Base-by-base conservation (phyloP, 2,329 filamentous ascomycete genomes). In the Penicillium janthinellum region DNA sequence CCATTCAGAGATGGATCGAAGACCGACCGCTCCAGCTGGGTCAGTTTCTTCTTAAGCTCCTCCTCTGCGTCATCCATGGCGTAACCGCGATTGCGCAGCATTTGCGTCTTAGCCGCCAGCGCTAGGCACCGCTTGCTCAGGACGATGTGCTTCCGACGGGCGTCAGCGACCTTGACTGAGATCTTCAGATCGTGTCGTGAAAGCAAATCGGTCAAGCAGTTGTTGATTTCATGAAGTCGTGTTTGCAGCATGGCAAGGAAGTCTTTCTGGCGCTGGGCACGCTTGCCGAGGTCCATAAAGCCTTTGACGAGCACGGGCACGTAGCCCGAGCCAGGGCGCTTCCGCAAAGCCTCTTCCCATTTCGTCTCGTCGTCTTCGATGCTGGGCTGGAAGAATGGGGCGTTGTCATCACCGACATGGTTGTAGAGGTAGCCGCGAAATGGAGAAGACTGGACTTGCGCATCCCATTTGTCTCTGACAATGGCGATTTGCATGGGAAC, bases 391-490 rank as follows among this genome's bases (percentile, higher is more conserved):
- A 84, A 88, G 76, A 86, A 88, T 7, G 86, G 84, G 0, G 84
- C 85, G 59, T 81, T 76, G 17, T 85, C 83, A 48, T 86, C 81
- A 49, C 82, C 80, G 53, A 87, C 85, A 17, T 83, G 77, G 70
- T 88, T 88, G 74, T 89, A 89, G 64, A 88, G 81, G 71, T 88
- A 88, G 47, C 83, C 76, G 62, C 86, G 82, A 71, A 88, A 84
- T 7, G 81, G 80, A 39, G 83, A 86, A 48, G 77, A 75, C 41
- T 78, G 77, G 63, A 72, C 81, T 8, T 75, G 72, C 0, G 85
- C 81, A 49, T 86, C 80, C 86, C 86, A 89, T 74, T 88, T 88
- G 52, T 82, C 78, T 59, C 79, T 78, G n/a, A 88, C 78, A n/a
- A 85, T 82, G 35, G 77, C 75, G 68, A 88, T 85, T 67, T 88